These are phyloP conservation scores for Arxiozyma heterogenica DNA, from an alignment of 1,139 yeast genomes.

Conservation along the genomic window DNA sequence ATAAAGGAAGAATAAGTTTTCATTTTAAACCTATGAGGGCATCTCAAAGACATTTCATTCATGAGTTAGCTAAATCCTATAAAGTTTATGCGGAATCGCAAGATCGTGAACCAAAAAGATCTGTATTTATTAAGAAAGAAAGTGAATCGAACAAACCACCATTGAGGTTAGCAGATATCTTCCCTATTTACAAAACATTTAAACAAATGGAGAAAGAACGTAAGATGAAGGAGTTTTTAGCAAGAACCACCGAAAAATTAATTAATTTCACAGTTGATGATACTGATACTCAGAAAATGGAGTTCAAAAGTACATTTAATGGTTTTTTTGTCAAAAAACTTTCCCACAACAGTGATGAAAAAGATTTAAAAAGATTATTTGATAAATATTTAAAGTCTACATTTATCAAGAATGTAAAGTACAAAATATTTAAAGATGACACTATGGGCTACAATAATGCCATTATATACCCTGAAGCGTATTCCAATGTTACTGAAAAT, in stretches of 20 bases:
- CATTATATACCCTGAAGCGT: constrained; percentile 36
- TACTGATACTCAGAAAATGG: constrained; percentile 8
- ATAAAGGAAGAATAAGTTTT: constrained; percentile 31
- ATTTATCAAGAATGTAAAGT: constrained; percentile 20
- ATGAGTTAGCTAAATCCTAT: constrained; percentile 53
- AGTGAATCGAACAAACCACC: constrained; percentile 31
- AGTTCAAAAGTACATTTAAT: constrained; percentile 29
- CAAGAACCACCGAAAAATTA: constrained; percentile 19
- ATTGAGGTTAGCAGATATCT: constrained; percentile 29
- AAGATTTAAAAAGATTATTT: constrained; percentile 36
- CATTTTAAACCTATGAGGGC: constrained; percentile 68
- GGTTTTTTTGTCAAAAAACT: constrained; percentile 48
- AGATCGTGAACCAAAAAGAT: constrained; percentile 71
- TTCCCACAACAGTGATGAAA: constrained; percentile 44
- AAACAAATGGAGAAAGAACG: constrained; percentile 32
- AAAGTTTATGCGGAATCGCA: constrained; percentile 61
- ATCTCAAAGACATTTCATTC: constrained; percentile 64
- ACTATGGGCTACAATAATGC: constrained; percentile 33
- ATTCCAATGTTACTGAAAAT: constrained; percentile 18
- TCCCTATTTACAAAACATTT: constrained; percentile 25
- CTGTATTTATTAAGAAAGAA: constrained; percentile 49
- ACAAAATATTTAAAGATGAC: constrained; percentile 31
- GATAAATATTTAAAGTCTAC: constrained; percentile 25
- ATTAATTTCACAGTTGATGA: constrained; percentile 17
- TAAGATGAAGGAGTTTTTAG: constrained; percentile 24